Evolutionary conservation across 331 rosid species (phyloP), one percentile per base, ranked within the genome.

Genomic region (Malus hybrid): DNA sequence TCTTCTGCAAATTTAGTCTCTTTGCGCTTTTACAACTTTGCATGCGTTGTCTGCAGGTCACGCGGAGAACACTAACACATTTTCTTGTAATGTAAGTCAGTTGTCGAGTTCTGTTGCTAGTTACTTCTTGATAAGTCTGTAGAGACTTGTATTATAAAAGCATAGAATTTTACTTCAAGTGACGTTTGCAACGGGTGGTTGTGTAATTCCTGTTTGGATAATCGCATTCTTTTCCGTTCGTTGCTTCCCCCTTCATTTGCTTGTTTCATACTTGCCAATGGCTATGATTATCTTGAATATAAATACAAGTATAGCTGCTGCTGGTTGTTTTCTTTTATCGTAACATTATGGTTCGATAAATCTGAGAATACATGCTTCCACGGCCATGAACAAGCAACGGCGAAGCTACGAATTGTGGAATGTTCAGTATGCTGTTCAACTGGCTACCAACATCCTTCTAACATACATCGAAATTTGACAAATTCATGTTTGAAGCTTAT

Each of bases 11-110:
- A 58, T 70, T 69, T 70, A 33, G 79, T 74, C 78, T 79, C 66
- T 72, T 72, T 10, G n/a, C 39, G 19, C 83, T 77, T 80, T 75
- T 78, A 77, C 82, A 80, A 81, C 74, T 79, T 85, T 87, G 83
- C 82, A 82, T 79, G 77, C 90, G 75, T 85, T 88, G 80, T 71
- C 84, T 87, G 93, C 93, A 91, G 93, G 93, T 87, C 78, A 79
- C 34, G 78, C 79, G 81, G 84, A 91, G 83, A 65, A 80, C 77
- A 29, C 79, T 76, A 84, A 76, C 82, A 81, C 82, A 68, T 78
- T 80, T 79, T 78, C 78, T 79, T 79, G 77, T 84, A 82, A 78
- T 86, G 84, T 79, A 72, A 81, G 57, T 64, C 63, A 66, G 78
- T 76, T 70, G 32, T 57, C 63, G 70, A 64, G 78, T 75, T 74